phyloP scores from a whole-genome alignment of 805 yeast species.

The Wickerhamiella hasegawae region DNA sequence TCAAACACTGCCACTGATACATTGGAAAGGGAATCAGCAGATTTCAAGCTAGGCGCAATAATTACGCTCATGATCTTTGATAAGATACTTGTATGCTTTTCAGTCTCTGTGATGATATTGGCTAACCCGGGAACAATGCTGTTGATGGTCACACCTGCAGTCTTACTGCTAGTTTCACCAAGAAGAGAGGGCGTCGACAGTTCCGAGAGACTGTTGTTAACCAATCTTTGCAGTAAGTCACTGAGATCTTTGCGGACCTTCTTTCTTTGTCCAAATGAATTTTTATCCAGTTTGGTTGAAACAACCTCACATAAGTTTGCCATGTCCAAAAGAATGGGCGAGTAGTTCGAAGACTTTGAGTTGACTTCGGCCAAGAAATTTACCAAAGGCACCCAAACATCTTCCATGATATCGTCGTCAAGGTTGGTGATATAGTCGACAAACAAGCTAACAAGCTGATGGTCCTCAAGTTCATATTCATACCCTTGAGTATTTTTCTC shows the following conservation, averaged over 20 bases:
- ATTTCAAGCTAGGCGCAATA: slow-evolving; percentile 36
- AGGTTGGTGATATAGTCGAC: slow-evolving; percentile 45
- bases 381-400: slow-evolving; percentile 48
- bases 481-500: neutral
- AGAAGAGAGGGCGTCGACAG: slow-evolving; percentile 3
- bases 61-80: slow-evolving; percentile 38
- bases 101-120: slow-evolving; percentile 38
- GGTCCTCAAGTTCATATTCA: neutral
- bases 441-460: slow-evolving; percentile 17
- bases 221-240: slow-evolving; percentile 27
- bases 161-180: slow-evolving; percentile 2
- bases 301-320: slow-evolving; percentile 29
- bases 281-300: slow-evolving; percentile 37
- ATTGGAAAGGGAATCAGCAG: slow-evolving; percentile 20
- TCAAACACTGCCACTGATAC: slow-evolving; percentile 21
- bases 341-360: slow-evolving; percentile 32
- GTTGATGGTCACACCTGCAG: slow-evolving; percentile 15
- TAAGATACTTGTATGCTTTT: slow-evolving; percentile 36
- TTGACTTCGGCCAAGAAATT: slow-evolving; percentile 44
- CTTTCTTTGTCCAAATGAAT: slow-evolving; percentile 47
- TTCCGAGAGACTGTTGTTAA: slow-evolving; percentile 17
- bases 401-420: slow-evolving; percentile 66
- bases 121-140: slow-evolving; percentile 28
- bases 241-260: slow-evolving; percentile 41
- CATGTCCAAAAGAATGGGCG: slow-evolving; percentile 33